Percentiles rank a stretch among this genome's conserved stretches.
phyloP scores from a whole-genome alignment of 352 stramenopile genomes.

The Globisporangium splendens region DNA sequence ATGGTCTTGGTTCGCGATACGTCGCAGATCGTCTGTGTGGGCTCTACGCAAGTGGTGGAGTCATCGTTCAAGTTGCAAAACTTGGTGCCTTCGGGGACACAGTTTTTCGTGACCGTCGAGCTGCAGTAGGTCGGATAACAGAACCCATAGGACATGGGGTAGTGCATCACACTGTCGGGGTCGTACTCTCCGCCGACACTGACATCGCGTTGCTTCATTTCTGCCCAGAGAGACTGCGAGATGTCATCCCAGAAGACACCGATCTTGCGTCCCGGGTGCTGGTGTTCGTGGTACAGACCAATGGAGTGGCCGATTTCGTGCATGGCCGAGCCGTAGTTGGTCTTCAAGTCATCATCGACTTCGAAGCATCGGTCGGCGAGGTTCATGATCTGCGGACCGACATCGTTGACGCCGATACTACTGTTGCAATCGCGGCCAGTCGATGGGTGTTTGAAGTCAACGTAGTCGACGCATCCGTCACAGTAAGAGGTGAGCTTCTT shows the following conservation, averaged over 20 bases:
- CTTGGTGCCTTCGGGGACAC: slow-evolving; percentile 41
- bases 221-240: slow-evolving; percentile 64
- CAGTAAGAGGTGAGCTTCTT: slow-evolving; percentile 50
- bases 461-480: slow-evolving; percentile 60
- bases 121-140: slow-evolving; percentile 62
- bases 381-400: slow-evolving; percentile 66
- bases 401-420: slow-evolving; percentile 66
- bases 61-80: slow-evolving; percentile 81
- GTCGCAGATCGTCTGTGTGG: slow-evolving; percentile 57
- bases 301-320: slow-evolving; percentile 80
- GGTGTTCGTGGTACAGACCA: slow-evolving; percentile 80
- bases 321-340: slow-evolving; percentile 72
- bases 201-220: slow-evolving; percentile 66
- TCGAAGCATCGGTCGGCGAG: slow-evolving; percentile 75
- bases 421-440: slow-evolving; percentile 75
- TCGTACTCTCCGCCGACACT: slow-evolving; percentile 72
- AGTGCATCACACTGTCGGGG: slow-evolving; percentile 75
- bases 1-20: slow-evolving; percentile 45
- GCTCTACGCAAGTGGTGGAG: slow-evolving; percentile 46
- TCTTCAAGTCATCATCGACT: slow-evolving; percentile 67
- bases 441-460: slow-evolving; percentile 74
- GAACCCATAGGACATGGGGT: slow-evolving; percentile 72
- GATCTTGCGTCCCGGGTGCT: slow-evolving; percentile 65
- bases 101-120: slow-evolving; percentile 34
- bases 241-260: slow-evolving; percentile 76